Evolutionary conservation across 2,329 filamentous ascomycete genomes (phyloP).

Genomic region (Diaporthe helianthi): DNA sequence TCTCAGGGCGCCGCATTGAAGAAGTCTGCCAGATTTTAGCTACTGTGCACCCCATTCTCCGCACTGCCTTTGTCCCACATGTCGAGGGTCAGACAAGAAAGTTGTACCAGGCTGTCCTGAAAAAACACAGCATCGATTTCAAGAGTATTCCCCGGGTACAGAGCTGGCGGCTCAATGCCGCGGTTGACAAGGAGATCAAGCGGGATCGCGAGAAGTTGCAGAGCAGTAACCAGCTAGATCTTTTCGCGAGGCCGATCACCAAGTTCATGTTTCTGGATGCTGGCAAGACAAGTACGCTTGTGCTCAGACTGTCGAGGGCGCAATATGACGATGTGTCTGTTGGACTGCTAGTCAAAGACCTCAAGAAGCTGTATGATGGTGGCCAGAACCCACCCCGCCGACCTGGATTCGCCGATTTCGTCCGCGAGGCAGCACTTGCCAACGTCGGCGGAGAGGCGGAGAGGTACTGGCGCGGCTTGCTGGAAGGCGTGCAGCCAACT

Average conservation of each 20-base stretch:
- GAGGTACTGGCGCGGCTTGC: slow-evolving; percentile 44
- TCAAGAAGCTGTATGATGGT: slow-evolving; percentile 54
- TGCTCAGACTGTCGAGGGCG: slow-evolving; percentile 56
- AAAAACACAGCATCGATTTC: slow-evolving; percentile 53
- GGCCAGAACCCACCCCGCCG: slow-evolving; percentile 43
- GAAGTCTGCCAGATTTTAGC: slow-evolving; percentile 54
- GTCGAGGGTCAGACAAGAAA: slow-evolving; percentile 44
- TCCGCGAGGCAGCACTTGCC: slow-evolving; percentile 48
- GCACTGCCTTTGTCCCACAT: slow-evolving; percentile 59
- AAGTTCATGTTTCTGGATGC: slow-evolving; percentile 59
- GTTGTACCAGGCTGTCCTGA: slow-evolving; percentile 57
- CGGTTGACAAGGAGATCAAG: slow-evolving; percentile 51
- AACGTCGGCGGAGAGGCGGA: slow-evolving; percentile 46
- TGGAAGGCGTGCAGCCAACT: slow-evolving; percentile 57
- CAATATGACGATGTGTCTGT: slow-evolving; percentile 58
- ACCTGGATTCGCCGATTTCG: slow-evolving; percentile 57
- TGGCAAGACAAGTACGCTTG: slow-evolving; percentile 53
- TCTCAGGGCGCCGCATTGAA: slow-evolving; percentile 44
- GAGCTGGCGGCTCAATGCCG: slow-evolving; percentile 47
- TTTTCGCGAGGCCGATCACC: slow-evolving; percentile 54
- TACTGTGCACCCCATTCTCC: slow-evolving; percentile 57
- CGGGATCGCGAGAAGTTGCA: slow-evolving; percentile 47
- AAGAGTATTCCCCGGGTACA: slow-evolving; percentile 49
- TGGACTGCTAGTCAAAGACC: slow-evolving; percentile 55
- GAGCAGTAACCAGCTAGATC: slow-evolving; percentile 41